Evolutionary conservation across 1,284 basidiomycete species (phyloP).

Genomic region (Tilletia caries): DNA sequence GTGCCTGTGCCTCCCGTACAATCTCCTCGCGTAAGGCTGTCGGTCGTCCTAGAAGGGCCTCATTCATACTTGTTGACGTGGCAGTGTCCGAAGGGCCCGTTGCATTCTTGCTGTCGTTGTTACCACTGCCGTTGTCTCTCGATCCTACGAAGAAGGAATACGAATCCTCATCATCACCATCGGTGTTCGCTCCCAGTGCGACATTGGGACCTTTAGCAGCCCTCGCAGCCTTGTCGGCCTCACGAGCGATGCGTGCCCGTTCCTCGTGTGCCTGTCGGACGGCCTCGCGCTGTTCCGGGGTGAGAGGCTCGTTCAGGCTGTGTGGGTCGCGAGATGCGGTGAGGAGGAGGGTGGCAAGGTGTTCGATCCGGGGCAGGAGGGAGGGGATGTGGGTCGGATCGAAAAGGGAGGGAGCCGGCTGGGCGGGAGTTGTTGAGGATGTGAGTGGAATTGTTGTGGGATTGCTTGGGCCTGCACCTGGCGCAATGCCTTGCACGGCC

Average conservation of each 20-base stretch:
- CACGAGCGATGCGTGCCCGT: background rate
- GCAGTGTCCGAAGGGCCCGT: background rate
- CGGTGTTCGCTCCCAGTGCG: background rate
- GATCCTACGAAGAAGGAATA: background rate
- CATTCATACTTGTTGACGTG: background rate
- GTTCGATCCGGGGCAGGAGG: constrained; percentile 6
- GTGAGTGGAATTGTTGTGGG: background rate
- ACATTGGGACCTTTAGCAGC: constrained; percentile 1
- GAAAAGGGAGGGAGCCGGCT: background rate
- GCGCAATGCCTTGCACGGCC: background rate
- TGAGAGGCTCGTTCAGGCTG: constrained; percentile 8
- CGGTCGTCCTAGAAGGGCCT: background rate
- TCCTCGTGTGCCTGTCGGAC: background rate
- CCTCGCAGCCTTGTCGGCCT: background rate
- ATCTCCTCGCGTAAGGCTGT: background rate
- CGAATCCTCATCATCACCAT: constrained; percentile 3
- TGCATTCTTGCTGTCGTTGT: background rate
- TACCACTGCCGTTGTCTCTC: background rate
- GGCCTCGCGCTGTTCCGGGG: background rate
- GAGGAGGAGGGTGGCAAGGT: background rate
- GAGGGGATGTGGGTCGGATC: constrained; percentile 9
- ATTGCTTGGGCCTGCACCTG: background rate
- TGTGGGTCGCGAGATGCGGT: constrained; percentile 3
- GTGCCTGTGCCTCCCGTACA: constrained; percentile 3
- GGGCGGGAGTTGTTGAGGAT: background rate